Conservation (phyloP, 352 stramenopile genomes). For the Globisporangium abappressorium region DNA sequence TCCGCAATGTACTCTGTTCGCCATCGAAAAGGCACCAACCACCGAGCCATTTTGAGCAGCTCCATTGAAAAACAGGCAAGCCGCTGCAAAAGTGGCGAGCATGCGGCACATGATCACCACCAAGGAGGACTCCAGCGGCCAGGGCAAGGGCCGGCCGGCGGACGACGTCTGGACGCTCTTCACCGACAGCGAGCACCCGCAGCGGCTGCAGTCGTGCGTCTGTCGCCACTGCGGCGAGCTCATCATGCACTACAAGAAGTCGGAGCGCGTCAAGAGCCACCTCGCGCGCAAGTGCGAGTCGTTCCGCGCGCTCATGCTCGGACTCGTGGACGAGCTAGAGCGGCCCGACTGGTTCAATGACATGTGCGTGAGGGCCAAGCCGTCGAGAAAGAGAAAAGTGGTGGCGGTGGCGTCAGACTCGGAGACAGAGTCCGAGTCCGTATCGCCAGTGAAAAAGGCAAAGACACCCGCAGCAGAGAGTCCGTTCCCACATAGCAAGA, state of each 20-base stretch:
- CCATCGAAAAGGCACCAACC: background rate
- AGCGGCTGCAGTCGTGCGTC: slow-evolving; percentile 35
- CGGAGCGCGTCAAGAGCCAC: slow-evolving; percentile 51
- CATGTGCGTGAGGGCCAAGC: background rate
- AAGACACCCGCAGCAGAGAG: background rate
- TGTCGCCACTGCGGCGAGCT: slow-evolving; percentile 51
- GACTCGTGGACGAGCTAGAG: slow-evolving; percentile 23
- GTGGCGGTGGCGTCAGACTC: background rate
- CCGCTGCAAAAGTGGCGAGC: background rate
- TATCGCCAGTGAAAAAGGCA: background rate
- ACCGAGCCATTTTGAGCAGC: background rate
- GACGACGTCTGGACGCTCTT: slow-evolving; percentile 57
- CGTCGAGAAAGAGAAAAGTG: background rate
- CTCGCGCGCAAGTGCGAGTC: slow-evolving; percentile 45
- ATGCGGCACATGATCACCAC: background rate
- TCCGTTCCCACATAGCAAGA: background rate
- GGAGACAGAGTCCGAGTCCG: background rate
- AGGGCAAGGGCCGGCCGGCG: slow-evolving; percentile 33
- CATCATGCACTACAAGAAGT: slow-evolving; percentile 61
- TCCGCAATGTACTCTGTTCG: background rate
- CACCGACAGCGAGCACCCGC: slow-evolving; percentile 39
- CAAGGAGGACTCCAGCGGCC: background rate
- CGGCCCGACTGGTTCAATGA: slow-evolving; percentile 40
- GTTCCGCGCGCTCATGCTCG: slow-evolving; percentile 42
- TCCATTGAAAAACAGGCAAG: background rate